Evolutionary conservation across 768 basidiomycete genomes (phyloP).

Genomic region (Suillus discolor): DNA sequence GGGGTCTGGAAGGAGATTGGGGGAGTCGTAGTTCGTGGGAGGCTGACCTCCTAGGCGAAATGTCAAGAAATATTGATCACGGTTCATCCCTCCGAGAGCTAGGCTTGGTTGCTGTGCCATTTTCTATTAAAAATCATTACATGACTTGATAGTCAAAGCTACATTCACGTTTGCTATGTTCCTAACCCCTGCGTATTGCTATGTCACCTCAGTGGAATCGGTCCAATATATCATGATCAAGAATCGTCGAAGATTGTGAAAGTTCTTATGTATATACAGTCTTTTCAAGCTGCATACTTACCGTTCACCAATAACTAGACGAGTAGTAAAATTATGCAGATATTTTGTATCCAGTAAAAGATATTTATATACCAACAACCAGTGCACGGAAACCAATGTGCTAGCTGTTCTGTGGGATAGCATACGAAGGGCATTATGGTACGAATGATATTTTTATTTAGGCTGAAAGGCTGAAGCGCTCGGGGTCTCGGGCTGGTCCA

Average conservation of each 20-base stretch:
- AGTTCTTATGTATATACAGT: too few species aligned
- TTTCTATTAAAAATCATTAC: background rate
- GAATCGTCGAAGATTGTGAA: background rate
- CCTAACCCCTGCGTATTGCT: background rate
- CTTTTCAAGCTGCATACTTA: background rate
- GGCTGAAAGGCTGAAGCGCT: too few species aligned
- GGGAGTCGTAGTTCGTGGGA: slow-evolving; percentile 23
- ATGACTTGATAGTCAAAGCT: background rate
- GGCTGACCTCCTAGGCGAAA: background rate
- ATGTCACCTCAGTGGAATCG: background rate
- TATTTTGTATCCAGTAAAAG: too few species aligned
- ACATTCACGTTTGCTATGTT: background rate
- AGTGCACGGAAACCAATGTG: too few species aligned
- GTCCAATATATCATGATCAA: background rate
- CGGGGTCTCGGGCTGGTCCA: too few species aligned
- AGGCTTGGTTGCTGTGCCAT: background rate
- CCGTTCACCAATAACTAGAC: too few species aligned
- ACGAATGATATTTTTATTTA: too few species aligned
- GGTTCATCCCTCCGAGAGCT: background rate
- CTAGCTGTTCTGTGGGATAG: too few species aligned
- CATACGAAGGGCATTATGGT: too few species aligned
- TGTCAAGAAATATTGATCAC: background rate
- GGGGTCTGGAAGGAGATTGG: slow-evolving; percentile 59
- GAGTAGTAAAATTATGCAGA: too few species aligned
- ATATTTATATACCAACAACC: too few species aligned